Conservation (phyloP, 2,329 filamentous ascomycete genomes). For the Trichoderma polysporum region DNA sequence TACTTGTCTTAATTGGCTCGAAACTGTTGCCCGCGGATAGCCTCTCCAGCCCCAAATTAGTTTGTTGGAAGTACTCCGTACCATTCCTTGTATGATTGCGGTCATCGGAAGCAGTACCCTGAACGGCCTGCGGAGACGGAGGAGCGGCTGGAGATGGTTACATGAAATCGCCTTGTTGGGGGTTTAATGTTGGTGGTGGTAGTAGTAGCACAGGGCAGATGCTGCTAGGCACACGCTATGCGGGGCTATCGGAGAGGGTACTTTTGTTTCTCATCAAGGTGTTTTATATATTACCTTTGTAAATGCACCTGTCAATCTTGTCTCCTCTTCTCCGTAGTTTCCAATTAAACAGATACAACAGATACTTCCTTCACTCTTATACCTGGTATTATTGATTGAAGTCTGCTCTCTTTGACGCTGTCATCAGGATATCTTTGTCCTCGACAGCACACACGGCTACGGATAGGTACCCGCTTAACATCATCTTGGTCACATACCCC, state of each 20-base stretch:
- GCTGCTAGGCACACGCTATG: too few relatives aligned
- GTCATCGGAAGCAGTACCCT: neutral
- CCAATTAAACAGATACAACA: too few relatives aligned
- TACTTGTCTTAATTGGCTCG: too few relatives aligned
- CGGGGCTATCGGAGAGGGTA: too few relatives aligned
- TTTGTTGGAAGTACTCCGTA: neutral
- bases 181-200: neutral
- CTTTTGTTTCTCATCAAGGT: neutral
- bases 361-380: too few relatives aligned
- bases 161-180: neutral
- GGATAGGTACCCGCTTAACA: neutral
- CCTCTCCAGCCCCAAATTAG: neutral
- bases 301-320: neutral
- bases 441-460: too few relatives aligned
- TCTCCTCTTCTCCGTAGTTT: too few relatives aligned
- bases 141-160: too few relatives aligned
- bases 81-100: neutral
- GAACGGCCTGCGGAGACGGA: neutral
- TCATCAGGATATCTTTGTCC: neutral
- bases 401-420: neutral
- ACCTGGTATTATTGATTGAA: too few relatives aligned
- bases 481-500: neutral
- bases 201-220: neutral
- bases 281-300: neutral
- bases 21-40: too few relatives aligned